Percentiles rank a stretch among this genome's conserved stretches.
Conservation (phyloP, 2,329 filamentous ascomycete species). For the Thielaviopsis populi region DNA sequence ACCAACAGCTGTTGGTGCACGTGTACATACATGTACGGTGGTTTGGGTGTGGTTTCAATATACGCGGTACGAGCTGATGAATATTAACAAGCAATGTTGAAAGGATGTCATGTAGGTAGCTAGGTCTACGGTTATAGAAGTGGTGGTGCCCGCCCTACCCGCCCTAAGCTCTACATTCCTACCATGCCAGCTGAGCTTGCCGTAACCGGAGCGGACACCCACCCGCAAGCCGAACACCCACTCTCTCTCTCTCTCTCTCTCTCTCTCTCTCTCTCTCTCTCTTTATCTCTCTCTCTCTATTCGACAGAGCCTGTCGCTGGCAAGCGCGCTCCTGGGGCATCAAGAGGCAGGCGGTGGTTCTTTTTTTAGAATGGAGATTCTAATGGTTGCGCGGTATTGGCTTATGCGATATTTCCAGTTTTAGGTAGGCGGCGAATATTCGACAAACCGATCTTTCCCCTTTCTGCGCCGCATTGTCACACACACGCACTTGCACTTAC, state of each 20-base stretch:
- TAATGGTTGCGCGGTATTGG: neutral
- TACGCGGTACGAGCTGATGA: too few relatives aligned
- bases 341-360: too few relatives aligned
- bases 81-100: too few relatives aligned
- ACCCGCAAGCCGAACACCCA: neutral
- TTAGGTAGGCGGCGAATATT: neutral
- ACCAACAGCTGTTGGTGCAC: too few relatives aligned
- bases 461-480: neutral
- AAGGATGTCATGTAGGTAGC: too few relatives aligned
- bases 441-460: neutral
- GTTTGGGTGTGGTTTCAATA: too few relatives aligned
- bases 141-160: neutral
- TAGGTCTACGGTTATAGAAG: neutral
- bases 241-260: too few relatives aligned
- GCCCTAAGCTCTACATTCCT: neutral
- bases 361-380: neutral
- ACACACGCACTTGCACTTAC: neutral
- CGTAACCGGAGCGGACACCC: neutral
- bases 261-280: too few relatives aligned
- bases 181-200: neutral
- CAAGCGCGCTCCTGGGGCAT: too few relatives aligned
- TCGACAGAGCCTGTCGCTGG: too few relatives aligned
- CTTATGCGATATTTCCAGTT: neutral
- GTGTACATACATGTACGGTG: neutral
- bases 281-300: too few relatives aligned